Percentiles rank a stretch among this genome's conserved stretches.
phyloP scores from a whole-genome alignment of 805 yeast genomes.

The Kodamaea neixiangensis region DNA sequence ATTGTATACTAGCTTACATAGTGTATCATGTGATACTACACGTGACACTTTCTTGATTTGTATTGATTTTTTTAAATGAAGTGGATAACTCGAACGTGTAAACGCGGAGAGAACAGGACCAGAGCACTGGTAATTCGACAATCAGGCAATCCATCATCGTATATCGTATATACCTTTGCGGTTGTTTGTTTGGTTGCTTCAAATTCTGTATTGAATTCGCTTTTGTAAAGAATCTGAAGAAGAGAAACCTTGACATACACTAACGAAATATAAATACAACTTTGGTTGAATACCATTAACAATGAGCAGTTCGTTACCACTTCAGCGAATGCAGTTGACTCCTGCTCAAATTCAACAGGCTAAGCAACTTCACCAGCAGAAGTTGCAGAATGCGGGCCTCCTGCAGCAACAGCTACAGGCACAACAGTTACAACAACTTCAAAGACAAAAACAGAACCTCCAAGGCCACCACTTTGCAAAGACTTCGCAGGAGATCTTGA shows the following conservation, averaged over 20 bases:
- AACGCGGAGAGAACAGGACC: background rate
- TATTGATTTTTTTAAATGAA: background rate
- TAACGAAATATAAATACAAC: background rate
- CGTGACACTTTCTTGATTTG: background rate
- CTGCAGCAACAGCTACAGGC: constrained; percentile 9
- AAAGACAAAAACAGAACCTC: constrained; percentile 22
- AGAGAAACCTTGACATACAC: background rate
- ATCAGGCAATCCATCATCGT: background rate
- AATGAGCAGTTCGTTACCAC: background rate
- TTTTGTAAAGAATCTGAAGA: background rate
- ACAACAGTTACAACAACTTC: constrained; percentile 12
- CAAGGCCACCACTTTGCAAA: constrained; percentile 58
- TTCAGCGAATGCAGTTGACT: constrained; percentile 10
- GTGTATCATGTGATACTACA: background rate
- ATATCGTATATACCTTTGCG: background rate
- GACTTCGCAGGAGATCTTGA: constrained; percentile 68
- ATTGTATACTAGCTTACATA: background rate
- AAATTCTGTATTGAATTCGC: background rate
- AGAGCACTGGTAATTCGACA: background rate
- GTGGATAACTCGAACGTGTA: background rate
- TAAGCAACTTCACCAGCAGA: constrained; percentile 12
- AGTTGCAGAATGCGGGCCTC: constrained; percentile 5
- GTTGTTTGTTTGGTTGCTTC: background rate
- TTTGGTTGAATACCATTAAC: background rate
- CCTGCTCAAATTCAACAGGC: constrained; percentile 16